Base-by-base conservation (phyloP, 192 early-diverging fungal species). In the Hyaloraphidium curvatum region DNA sequence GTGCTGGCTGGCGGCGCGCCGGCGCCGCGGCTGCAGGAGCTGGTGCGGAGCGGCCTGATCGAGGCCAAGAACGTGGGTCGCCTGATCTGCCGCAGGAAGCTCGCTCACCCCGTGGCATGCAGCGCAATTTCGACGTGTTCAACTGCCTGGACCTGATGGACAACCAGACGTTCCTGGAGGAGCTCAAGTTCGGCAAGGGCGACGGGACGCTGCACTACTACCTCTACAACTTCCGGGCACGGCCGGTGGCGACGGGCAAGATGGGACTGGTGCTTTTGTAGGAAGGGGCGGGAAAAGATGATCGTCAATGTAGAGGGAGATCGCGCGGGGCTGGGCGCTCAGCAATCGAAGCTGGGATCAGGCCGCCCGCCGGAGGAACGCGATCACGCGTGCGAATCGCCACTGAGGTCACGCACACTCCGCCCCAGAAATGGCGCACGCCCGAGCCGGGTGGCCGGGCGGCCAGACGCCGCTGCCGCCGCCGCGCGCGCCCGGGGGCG, bases 171-270 rank as follows among this genome's bases (percentile, higher is more conserved):
- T 89, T 92, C 58, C 61, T 83, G 2, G 76, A 84, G 2, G 79
- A 84, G 23, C 78, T 92, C 21, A 83, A 82, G 59, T 98, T 97
- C 68, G 87, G 88, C 31, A 69, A 73, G 16, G 95, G 95, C 35
- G 91, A 98, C 57, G 95, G 95, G 0, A 75, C 77, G 62, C 67
- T 98, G 54, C 82, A 94, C 62, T 98, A 86, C 69, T 98, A 98
- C 63, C 63, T 98, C 55, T 98, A 87, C 72, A 98, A 98, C 71
- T 98, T 89, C 76, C 68, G 72, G 50, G 87, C 84, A 50, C 75
- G 74, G 43, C 68, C 73, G 9, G 62, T 93, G 27, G 62, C 72
- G 13, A 58, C 73, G 7, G 63, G 69, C 14, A 79, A 89, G 62
- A 64, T 94, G 26, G 94, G 86, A 17, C 64, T 95, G 58, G 89